These are phyloP conservation scores for Eucommia ulmoides DNA, from an alignment of 257 asterid genomes.

Conservation along the genomic window DNA sequence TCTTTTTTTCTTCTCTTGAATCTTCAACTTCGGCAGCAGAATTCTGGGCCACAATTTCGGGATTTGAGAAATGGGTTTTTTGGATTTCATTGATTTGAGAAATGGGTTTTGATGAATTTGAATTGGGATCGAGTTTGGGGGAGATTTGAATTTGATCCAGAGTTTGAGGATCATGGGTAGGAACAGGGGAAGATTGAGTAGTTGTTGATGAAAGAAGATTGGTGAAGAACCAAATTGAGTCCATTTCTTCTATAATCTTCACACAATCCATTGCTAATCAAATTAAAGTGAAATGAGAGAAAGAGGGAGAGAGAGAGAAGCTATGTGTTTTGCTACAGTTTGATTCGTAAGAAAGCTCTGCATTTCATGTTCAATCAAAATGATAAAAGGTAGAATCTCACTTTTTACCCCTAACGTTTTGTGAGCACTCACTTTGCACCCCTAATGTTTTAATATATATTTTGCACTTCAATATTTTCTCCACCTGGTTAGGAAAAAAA, in stretches of 20 bases:
- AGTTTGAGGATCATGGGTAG: background rate
- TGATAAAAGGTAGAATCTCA: no score
- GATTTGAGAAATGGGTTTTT: background rate
- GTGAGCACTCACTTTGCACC: no score
- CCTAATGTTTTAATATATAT: no score
- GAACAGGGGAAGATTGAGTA: background rate
- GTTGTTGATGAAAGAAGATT: background rate
- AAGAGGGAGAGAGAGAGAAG: no score
- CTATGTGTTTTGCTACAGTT: no score
- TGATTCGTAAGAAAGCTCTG: no score
- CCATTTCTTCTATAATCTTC: background rate
- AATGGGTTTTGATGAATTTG: background rate
- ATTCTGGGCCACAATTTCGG: background rate
- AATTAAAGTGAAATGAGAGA: no score
- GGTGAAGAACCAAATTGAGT: background rate
- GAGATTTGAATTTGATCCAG: background rate
- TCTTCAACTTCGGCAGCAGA: background rate
- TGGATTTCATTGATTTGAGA: background rate
- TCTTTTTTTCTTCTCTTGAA: background rate
- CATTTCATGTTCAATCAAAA: no score
- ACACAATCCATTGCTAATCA: no score
- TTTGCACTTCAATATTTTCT: no score
- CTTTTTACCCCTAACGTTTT: no score
- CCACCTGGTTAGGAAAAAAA: no score
- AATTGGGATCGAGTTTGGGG: background rate